These are phyloP conservation scores for Capsicum pubescens DNA, from an alignment of 257 asterid genomes.

Conservation along the genomic window DNA sequence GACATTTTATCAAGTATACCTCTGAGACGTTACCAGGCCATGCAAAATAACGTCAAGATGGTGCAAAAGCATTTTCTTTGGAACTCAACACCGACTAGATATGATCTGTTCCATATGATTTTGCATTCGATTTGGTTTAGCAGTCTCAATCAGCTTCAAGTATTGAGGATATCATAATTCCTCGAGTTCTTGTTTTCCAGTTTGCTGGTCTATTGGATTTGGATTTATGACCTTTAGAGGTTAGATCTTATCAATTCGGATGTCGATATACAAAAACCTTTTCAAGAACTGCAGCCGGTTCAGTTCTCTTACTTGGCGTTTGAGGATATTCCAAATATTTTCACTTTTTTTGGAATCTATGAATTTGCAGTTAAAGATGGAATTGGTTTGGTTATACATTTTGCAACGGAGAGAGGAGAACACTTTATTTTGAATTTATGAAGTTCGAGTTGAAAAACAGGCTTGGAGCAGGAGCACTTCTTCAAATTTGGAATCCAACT, in stretches of 20 bases:
- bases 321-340: no score
- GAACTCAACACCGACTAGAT: conserved; percentile 68
- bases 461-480: no score
- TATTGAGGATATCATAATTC: conserved; percentile 30
- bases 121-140: conserved; percentile 85
- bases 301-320: background rate
- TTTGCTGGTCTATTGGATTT: background rate
- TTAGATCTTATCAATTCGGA: background rate
- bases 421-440: no score
- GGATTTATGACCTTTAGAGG: background rate
- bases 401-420: no score
- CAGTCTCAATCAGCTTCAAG: conserved; percentile 68
- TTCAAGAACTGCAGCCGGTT: background rate
- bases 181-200: background rate
- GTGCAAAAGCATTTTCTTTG: conserved; percentile 88
- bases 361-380: no score
- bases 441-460: no score
- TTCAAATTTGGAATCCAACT: no score
- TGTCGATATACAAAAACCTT: background rate
- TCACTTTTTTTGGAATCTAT: no score
- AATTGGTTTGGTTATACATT: no score
- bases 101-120: conserved; percentile 88
- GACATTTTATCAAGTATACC: conserved; percentile 74
- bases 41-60: conserved; percentile 79
- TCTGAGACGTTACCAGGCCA: conserved; percentile 48